A percentile compares a stretch with the other conserved stretches of the same genome.
Evolutionary conservation across 768 basidiomycete genomes (phyloP).

Genomic region (Lenzites betulinus): DNA sequence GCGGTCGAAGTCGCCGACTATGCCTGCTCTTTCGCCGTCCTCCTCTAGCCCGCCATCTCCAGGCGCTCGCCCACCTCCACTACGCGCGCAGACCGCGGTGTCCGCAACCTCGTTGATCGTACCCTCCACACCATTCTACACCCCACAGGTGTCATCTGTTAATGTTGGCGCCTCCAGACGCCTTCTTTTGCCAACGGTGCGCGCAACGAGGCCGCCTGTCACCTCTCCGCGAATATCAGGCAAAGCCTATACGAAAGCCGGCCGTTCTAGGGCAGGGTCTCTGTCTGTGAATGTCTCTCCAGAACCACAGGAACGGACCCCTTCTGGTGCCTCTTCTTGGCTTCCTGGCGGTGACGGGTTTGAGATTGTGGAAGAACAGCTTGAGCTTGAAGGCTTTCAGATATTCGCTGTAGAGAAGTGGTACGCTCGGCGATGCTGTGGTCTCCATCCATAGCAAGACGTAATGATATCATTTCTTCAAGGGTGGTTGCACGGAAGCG

Average conservation of each 20-base stretch:
- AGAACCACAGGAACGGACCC: constrained; percentile 19
- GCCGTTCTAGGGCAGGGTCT: constrained; percentile 28
- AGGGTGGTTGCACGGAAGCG: constrained; percentile 72
- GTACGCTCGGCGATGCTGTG: constrained; percentile 37
- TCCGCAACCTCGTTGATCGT: constrained; percentile 9
- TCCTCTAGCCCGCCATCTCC: constrained; percentile 15
- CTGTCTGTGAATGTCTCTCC: constrained; percentile 22
- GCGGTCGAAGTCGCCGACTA: constrained; percentile 17
- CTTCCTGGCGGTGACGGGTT: constrained; percentile 49
- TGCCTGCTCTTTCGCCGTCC: constrained; percentile 8
- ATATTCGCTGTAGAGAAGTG: constrained; percentile 89
- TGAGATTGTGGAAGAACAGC: constrained; percentile 47
- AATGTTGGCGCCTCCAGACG: constrained; percentile 14
- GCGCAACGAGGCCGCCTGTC: constrained; percentile 6
- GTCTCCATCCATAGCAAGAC: neutral
- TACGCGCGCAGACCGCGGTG: constrained; percentile 18
- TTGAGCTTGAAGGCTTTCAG: constrained; percentile 67
- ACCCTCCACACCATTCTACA: constrained; percentile 20
- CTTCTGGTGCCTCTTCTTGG: constrained; percentile 33
- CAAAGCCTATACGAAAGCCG: constrained; percentile 22
- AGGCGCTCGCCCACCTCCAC: neutral
- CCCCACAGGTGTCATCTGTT: constrained; percentile 23
- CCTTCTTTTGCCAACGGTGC: constrained; percentile 32
- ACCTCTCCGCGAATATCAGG: constrained; percentile 12
- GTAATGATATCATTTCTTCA: neutral